phyloP scores from a whole-genome alignment of 1,139 yeast genomes.

The Candida glucosophila region DNA sequence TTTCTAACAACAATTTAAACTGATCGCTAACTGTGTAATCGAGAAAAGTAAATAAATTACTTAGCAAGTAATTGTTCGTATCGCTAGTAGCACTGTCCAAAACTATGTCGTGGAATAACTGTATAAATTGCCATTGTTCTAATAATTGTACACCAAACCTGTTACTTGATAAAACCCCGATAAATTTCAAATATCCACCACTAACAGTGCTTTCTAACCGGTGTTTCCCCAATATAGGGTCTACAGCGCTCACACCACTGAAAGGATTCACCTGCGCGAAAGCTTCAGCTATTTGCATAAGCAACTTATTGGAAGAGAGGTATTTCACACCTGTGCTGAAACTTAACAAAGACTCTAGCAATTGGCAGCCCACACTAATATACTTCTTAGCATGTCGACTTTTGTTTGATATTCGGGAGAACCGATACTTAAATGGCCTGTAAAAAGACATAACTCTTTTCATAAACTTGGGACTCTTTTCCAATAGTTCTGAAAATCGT shows the following conservation, averaged over 20 bases:
- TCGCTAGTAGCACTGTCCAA: constrained; percentile 26
- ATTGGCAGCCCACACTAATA: constrained; percentile 63
- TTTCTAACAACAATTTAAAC: constrained; percentile 55
- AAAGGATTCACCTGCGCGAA: constrained; percentile 78
- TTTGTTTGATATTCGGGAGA: constrained; percentile 39
- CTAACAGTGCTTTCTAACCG: constrained; percentile 60
- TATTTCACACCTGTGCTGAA: constrained; percentile 60
- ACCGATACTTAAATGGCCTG: constrained; percentile 84
- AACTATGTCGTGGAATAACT: constrained; percentile 66
- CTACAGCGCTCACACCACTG: constrained; percentile 65
- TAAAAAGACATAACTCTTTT: constrained; percentile 80
- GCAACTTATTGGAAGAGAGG: constrained; percentile 61
- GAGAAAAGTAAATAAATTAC: constrained; percentile 49
- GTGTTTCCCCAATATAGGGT: constrained; percentile 59
- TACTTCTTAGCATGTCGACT: constrained; percentile 45
- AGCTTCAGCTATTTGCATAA: constrained; percentile 83
- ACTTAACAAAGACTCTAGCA: constrained; percentile 58
- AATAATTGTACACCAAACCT: constrained; percentile 58
- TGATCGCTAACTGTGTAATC: constrained; percentile 61
- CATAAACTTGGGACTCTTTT: constrained; percentile 71
- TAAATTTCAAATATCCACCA: constrained; percentile 66
- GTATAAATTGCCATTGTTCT: constrained; percentile 79
- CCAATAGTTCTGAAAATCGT: constrained; percentile 69
- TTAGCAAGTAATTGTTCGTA: constrained; percentile 46
- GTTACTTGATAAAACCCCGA: constrained; percentile 62